Evolutionary conservation across 2,329 filamentous ascomycete species (phyloP).

Genomic region (Peltaster fructicola): DNA sequence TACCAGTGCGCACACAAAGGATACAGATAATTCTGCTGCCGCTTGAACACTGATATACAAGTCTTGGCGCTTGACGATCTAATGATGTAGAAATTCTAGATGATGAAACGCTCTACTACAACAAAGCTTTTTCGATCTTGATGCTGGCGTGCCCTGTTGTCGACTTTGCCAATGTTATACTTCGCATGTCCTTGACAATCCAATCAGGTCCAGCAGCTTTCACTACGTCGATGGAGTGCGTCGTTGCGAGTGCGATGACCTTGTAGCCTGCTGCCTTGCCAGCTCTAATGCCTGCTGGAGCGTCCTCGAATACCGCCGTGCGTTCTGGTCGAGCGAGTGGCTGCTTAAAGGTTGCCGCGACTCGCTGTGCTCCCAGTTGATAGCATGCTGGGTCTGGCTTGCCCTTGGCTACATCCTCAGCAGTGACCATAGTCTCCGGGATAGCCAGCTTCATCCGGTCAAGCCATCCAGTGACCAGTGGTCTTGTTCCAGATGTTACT

Average conservation of each 20-base stretch:
- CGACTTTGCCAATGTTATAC: too few species aligned
- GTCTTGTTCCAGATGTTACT: constrained; percentile 35
- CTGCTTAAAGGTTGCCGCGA: too few species aligned
- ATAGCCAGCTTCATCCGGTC: constrained; percentile 30
- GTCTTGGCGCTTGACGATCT: too few species aligned
- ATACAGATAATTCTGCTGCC: too few species aligned
- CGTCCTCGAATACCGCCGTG: constrained; percentile 74
- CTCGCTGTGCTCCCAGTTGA: constrained; percentile 23
- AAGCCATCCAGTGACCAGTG: constrained; percentile 33
- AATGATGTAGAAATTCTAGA: too few species aligned
- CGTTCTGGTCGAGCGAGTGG: constrained; percentile 11
- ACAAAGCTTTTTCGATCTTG: too few species aligned
- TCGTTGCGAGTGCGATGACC: constrained; percentile 71
- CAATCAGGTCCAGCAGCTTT: constrained; percentile 66
- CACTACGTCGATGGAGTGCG: constrained; percentile 58
- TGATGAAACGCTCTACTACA: too few species aligned
- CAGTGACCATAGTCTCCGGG: constrained; percentile 29
- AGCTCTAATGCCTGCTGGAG: constrained; percentile 65
- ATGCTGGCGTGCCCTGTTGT: too few species aligned
- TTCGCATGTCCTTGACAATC: constrained; percentile 64
- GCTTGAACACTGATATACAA: too few species aligned
- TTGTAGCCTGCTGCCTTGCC: constrained; percentile 75
- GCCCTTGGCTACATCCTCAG: constrained; percentile 31
- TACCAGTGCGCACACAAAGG: too few species aligned
- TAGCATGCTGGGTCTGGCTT: constrained; percentile 36